Conservation (phyloP, 2,329 filamentous ascomycete species). For the Fusarium burgessii region DNA sequence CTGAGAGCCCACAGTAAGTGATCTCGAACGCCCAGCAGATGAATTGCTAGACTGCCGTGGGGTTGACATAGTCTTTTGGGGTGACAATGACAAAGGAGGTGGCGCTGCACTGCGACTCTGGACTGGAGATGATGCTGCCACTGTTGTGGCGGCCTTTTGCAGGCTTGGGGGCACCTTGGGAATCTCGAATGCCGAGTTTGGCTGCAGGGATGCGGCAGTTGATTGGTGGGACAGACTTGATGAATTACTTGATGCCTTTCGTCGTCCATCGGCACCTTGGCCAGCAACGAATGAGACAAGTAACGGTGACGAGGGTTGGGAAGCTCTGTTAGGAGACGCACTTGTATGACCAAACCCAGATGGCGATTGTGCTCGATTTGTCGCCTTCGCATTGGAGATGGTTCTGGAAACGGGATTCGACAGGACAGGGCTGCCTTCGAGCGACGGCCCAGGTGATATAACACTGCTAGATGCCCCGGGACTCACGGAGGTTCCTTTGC, state of each 20-base stretch:
- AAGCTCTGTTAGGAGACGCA: slow-evolving; percentile 88
- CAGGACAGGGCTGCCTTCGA: slow-evolving; percentile 88
- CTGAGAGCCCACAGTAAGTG: slow-evolving; percentile 93
- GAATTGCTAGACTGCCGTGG: slow-evolving; percentile 71
- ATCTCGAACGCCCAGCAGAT: slow-evolving; percentile 79
- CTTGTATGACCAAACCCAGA: slow-evolving; percentile 82
- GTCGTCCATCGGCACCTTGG: slow-evolving; percentile 79
- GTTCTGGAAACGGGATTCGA: slow-evolving; percentile 84
- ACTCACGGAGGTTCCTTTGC: slow-evolving; percentile 62
- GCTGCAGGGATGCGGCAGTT: slow-evolving; percentile 68
- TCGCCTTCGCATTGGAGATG: slow-evolving; percentile 83
- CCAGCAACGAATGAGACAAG: slow-evolving; percentile 95
- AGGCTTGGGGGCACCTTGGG: slow-evolving; percentile 71
- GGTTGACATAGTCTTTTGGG: slow-evolving; percentile 71
- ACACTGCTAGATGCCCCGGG: slow-evolving; percentile 57
- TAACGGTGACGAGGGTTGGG: slow-evolving; percentile 76
- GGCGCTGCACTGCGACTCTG: slow-evolving; percentile 66
- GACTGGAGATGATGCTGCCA: slow-evolving; percentile 67
- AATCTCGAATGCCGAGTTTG: slow-evolving; percentile 77
- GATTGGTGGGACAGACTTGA: slow-evolving; percentile 87
- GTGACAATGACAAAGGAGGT: slow-evolving; percentile 66
- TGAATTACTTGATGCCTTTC: slow-evolving; percentile 92
- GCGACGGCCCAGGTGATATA: slow-evolving; percentile 72
- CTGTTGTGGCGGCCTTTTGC: slow-evolving; percentile 70
- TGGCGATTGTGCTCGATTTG: slow-evolving; percentile 85